Base-by-base conservation (phyloP, 2,329 filamentous ascomycete genomes). In the Gliomastix tumulicola region DNA sequence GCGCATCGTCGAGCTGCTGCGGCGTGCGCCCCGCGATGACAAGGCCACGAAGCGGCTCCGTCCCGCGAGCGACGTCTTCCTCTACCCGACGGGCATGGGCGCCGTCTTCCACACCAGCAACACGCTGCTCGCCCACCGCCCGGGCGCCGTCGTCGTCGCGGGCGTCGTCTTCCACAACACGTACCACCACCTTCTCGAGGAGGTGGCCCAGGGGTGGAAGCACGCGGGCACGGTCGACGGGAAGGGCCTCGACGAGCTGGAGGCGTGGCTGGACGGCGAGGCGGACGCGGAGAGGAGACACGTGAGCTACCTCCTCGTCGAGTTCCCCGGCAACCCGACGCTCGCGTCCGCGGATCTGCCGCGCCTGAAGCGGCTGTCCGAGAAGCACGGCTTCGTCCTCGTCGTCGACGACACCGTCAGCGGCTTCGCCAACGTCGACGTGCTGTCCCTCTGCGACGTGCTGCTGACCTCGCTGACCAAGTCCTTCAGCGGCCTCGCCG, bases 381-480 rank as follows among this genome's bases (percentile, higher is more conserved):
- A 69, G 35, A 63, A 62, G 42, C 58, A 68, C 44, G 50, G 51
- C 25, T 67, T 73, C 43, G 54, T 68, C 34, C 43, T 72, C 32
- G 52, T 69, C 13, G 48, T 68, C 3, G 70, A 74, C 44, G 70
- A 74, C 32, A 74, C 69, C 1, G 42, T 70, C 32, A 59, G 58
- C n/a, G 61, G 60, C 20, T 68, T 68, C 37, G 62, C 53, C 46
- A 74, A 71, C 46, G 49, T 74, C 40, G 69, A 79, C 47, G 50
- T 79, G 22, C 49, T 75, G 4, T 44, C 53, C 6, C 54, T 61
- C 0, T 64, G 66, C 3, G 73, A 79, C 43, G 49, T 75, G 1
- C 41, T 79, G 21, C 44, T 73, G 13, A 68, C 68, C 0, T 71
- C 65, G 18, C 57, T 78, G 13, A 78, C 73, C n/a, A 79, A 79